Evolutionary conservation across 345 rosid genomes (phyloP).

Genomic region (Odontarrhena argentea): DNA sequence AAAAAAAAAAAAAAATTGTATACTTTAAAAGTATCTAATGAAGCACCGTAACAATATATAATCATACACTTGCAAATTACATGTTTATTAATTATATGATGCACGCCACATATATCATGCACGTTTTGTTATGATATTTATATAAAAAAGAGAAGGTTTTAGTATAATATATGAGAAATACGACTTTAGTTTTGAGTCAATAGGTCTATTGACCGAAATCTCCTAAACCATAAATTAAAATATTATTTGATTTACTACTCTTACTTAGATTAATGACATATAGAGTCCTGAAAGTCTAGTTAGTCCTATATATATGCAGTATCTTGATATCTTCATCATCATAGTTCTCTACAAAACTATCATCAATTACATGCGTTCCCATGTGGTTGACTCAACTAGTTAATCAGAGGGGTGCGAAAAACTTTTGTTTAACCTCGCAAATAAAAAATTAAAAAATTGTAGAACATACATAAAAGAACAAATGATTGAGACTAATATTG

Average conservation of each 20-base stretch:
- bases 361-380: background rate
- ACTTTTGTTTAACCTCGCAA: no score
- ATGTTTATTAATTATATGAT: slow-evolving; percentile 17
- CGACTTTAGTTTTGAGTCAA: background rate
- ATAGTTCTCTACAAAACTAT: slow-evolving; percentile 2
- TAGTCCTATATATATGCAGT: background rate
- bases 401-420: no score
- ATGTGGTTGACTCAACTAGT: no score
- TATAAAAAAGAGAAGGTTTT: no score
- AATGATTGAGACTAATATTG: no score
- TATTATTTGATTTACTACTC: background rate
- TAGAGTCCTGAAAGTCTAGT: background rate
- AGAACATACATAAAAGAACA: no score
- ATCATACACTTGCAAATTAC: background rate
- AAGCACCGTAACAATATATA: background rate
- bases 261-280: background rate
- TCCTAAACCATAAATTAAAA: background rate
- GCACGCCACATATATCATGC: slow-evolving; percentile 11
- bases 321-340: background rate
- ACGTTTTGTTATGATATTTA: background rate
- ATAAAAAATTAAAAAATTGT: no score
- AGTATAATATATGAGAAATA: background rate
- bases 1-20: no score
- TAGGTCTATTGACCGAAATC: background rate
- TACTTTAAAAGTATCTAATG: no score